phyloP scores from a whole-genome alignment of 106 monocot species.

The Alisma plantagoaquatica region DNA sequence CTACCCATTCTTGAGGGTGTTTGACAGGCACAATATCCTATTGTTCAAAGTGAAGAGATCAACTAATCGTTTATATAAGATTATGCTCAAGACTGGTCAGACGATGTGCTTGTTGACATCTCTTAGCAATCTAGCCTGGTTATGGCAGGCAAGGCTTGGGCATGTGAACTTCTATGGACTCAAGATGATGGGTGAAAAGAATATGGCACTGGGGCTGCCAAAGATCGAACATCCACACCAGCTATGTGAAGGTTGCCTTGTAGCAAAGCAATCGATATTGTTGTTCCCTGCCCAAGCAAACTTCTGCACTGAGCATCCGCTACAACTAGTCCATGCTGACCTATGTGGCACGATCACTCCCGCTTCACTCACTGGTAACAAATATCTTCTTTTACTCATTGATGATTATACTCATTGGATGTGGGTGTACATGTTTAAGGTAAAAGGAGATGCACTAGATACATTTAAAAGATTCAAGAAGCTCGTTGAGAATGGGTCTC shows the following conservation, averaged over 20 bases:
- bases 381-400: not conserved
- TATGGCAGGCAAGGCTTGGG: not conserved
- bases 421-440: constrained; percentile 1
- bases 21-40: not conserved
- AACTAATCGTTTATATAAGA: not conserved
- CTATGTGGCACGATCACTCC: constrained; percentile 10
- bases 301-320: constrained; percentile 4
- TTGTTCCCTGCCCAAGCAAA: constrained; percentile 7
- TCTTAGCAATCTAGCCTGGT: no score
- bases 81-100: not conserved
- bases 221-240: not conserved
- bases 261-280: constrained; percentile 5
- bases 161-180: not conserved
- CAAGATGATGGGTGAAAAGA: not conserved
- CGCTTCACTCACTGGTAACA: constrained; percentile 1
- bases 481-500: not conserved
- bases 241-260: not conserved
- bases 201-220: not conserved
- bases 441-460: not conserved
- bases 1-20: not conserved
- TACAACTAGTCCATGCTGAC: constrained; percentile 3
- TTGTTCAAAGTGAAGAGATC: not conserved
- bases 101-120: not conserved
- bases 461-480: not conserved
- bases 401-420: constrained; percentile 3